Conservation (phyloP, 192 early-diverging fungal genomes). For the Mycoemilia scoparia region DNA sequence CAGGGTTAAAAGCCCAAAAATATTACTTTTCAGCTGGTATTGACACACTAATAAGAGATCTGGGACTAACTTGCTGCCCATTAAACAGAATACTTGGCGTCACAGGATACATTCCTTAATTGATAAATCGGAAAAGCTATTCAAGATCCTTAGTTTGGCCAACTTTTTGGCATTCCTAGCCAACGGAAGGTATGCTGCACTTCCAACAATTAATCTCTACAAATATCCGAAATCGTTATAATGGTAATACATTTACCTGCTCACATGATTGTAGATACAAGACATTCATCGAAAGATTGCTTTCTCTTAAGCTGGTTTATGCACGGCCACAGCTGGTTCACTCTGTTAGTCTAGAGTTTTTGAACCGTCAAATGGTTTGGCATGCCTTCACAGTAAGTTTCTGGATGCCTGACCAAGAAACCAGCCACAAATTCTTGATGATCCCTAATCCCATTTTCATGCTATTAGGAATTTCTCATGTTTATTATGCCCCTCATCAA, state of each 20-base stretch:
- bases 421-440: neutral
- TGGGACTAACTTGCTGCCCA: neutral
- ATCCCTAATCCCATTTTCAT: neutral
- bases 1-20: neutral
- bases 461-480: constrained; percentile 60
- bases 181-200: constrained; percentile 47
- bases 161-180: constrained; percentile 78
- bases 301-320: constrained; percentile 72
- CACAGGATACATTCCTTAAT: constrained; percentile 33
- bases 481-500: constrained; percentile 73
- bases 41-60: neutral
- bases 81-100: constrained; percentile 29
- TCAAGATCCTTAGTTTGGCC: constrained; percentile 37
- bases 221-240: neutral
- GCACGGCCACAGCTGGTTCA: constrained; percentile 50
- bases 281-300: constrained; percentile 51
- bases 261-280: constrained; percentile 51
- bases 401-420: constrained; percentile 6
- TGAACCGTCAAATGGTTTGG: constrained; percentile 90
- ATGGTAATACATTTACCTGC: no score
- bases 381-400: constrained; percentile 80
- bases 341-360: constrained; percentile 76
- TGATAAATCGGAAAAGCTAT: constrained; percentile 41
- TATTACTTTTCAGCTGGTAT: neutral
- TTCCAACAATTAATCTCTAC: neutral